Conservation (phyloP, 1,139 yeast genomes). For the Spencermartinsiella ligniputridi region DNA sequence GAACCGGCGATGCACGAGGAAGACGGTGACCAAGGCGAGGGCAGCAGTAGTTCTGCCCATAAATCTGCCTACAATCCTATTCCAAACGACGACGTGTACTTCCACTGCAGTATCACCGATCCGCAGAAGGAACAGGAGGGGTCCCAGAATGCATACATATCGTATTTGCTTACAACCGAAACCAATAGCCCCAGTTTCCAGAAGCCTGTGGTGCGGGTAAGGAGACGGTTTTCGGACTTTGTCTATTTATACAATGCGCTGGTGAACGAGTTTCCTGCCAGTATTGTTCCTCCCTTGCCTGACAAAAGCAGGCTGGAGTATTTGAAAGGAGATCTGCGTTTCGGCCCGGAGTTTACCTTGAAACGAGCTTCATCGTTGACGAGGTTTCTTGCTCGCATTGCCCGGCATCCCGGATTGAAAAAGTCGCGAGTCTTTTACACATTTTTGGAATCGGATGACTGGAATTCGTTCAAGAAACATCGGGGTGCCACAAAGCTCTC, state of each 20-base stretch:
- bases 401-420: conserved; percentile 67
- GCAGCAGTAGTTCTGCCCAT: not conserved
- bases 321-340: conserved; percentile 82
- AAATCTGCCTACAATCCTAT: not conserved
- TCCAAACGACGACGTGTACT: conserved; percentile 13
- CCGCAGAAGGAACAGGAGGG: conserved; percentile 83
- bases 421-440: conserved; percentile 68
- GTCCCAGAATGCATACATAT: conserved; percentile 67
- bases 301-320: conserved; percentile 89
- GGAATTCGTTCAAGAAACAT: conserved; percentile 73
- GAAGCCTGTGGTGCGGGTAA: conserved; percentile 47
- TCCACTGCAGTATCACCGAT: conserved; percentile 46
- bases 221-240: conserved; percentile 82
- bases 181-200: conserved; percentile 45
- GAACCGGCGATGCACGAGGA: not conserved
- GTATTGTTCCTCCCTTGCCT: conserved; percentile 89
- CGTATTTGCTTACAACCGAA: conserved; percentile 70
- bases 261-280: conserved; percentile 72
- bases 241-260: conserved; percentile 71
- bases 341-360: conserved; percentile 71
- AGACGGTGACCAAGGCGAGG: not conserved
- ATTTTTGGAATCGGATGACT: conserved; percentile 76
- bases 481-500: conserved; percentile 33
- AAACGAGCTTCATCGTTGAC: conserved; percentile 82
- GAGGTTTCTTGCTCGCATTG: conserved; percentile 67